Evolutionary conservation across 139 green algal species (phyloP).

Genomic region (Chlamydomonas incerta): DNA sequence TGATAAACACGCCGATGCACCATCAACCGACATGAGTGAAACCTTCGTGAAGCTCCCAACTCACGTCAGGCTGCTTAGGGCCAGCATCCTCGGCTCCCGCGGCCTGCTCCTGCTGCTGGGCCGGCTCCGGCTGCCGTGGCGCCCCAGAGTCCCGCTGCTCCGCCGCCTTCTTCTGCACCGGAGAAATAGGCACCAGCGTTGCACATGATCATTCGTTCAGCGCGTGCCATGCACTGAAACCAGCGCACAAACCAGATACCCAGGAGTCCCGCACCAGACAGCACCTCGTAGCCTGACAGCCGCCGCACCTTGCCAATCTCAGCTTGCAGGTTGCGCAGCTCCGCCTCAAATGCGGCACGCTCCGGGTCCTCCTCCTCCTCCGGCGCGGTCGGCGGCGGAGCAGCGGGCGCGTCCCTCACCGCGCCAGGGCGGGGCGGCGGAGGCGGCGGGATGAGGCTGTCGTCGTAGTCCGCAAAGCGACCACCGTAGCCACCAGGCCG

Average conservation of each 20-base stretch:
- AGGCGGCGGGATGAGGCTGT: constrained; percentile 36
- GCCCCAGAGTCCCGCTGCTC: constrained; percentile 1
- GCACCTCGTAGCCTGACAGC: too few species aligned
- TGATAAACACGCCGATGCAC: too few species aligned
- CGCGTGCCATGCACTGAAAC: too few species aligned
- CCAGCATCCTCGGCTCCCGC: not conserved
- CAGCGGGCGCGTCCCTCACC: not conserved
- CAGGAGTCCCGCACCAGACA: too few species aligned
- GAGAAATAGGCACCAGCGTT: too few species aligned
- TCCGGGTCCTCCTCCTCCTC: constrained; percentile 41
- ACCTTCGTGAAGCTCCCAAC: not conserved
- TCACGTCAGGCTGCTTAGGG: not conserved
- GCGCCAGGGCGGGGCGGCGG: constrained; percentile 4
- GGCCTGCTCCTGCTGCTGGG: not conserved
- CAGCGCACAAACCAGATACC: too few species aligned
- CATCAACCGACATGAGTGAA: too few species aligned
- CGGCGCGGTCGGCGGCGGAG: not conserved
- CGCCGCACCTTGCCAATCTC: constrained; percentile 37
- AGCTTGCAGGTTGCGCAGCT: constrained; percentile 38
- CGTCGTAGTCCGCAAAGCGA: constrained; percentile 35
- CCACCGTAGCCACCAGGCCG: not conserved
- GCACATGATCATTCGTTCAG: too few species aligned
- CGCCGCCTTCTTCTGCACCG: constrained; percentile 34
- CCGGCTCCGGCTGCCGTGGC: not conserved
- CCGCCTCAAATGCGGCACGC: constrained; percentile 32